These are phyloP conservation scores for Phytophthora fragariae DNA, from an alignment of 352 stramenopile genomes.

Conservation along the genomic window DNA sequence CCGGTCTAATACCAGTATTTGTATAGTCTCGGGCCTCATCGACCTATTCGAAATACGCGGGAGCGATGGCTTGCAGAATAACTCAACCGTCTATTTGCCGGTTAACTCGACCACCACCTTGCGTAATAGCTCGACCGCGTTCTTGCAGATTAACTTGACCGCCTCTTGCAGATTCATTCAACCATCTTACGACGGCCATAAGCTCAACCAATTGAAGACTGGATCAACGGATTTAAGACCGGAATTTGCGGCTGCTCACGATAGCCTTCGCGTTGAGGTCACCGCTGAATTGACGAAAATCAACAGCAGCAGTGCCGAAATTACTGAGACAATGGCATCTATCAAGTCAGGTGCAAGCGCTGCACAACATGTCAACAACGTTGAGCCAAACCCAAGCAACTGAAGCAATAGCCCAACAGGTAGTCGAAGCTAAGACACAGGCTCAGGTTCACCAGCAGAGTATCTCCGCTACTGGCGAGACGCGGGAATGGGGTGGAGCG, in stretches of 20 bases:
- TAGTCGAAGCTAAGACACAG: background rate
- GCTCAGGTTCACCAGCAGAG: background rate
- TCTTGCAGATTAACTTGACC: no score
- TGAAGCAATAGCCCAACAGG: background rate
- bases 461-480: no score
- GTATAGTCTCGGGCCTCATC: no score
- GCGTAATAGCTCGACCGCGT: no score
- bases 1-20: no score
- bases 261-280: constrained; percentile 1
- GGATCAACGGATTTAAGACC: background rate
- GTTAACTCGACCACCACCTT: no score
- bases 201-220: background rate
- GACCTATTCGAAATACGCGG: no score
- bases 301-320: background rate
- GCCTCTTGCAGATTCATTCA: no score
- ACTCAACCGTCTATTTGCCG: no score
- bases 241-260: background rate
- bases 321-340: constrained; percentile 11
- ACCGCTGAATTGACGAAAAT: constrained; percentile 9
- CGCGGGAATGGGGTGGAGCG: no score
- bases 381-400: background rate
- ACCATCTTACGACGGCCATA: no score
- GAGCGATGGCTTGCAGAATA: no score
- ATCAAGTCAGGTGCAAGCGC: background rate
- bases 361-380: background rate